Conservation (phyloP, 1,284 basidiomycete species). For the Austroboletus novae-zelandiae region DNA sequence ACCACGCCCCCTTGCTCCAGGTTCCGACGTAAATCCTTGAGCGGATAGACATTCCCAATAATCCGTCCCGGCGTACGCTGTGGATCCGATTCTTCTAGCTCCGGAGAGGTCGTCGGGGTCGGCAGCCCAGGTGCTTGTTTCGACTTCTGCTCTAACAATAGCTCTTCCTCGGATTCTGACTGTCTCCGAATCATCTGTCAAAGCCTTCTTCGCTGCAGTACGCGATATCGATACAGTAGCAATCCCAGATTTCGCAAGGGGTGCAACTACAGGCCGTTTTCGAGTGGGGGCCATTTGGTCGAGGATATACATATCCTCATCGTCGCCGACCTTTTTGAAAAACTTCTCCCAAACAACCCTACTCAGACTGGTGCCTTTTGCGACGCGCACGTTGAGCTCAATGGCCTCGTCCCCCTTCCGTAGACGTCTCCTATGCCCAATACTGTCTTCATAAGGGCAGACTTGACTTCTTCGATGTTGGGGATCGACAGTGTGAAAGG, state of each 20-base stretch:
- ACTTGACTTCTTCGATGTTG: slow-evolving; percentile 66
- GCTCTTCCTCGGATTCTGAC: slow-evolving; percentile 41
- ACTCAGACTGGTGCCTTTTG: slow-evolving; percentile 79
- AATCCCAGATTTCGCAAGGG: slow-evolving; percentile 7
- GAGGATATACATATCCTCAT: slow-evolving; percentile 61
- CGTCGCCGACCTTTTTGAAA: slow-evolving; percentile 38
- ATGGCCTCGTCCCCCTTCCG: slow-evolving; percentile 64
- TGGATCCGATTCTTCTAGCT: slow-evolving; percentile 40
- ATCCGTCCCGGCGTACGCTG: slow-evolving; percentile 53
- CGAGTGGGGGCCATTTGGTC: slow-evolving; percentile 44
- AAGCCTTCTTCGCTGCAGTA: slow-evolving; percentile 30
- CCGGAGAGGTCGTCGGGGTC: slow-evolving; percentile 51
- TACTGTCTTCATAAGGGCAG: slow-evolving; percentile 57
- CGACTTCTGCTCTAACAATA: slow-evolving; percentile 26
- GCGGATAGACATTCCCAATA: slow-evolving; percentile 69
- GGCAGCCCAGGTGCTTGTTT: slow-evolving; percentile 33
- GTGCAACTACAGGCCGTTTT: slow-evolving; percentile 6
- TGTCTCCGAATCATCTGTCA: slow-evolving; percentile 42
- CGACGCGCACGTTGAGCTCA: slow-evolving; percentile 72
- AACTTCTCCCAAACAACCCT: slow-evolving; percentile 85
- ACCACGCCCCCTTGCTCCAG: slow-evolving; percentile 73
- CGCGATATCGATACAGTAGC: slow-evolving; percentile 4
- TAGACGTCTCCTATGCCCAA: slow-evolving; percentile 77
- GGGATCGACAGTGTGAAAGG: slow-evolving; percentile 68
- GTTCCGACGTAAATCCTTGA: slow-evolving; percentile 74